Evolutionary conservation across 2,329 filamentous ascomycete species (phyloP).

Genomic region (Cladosporium sp.): DNA sequence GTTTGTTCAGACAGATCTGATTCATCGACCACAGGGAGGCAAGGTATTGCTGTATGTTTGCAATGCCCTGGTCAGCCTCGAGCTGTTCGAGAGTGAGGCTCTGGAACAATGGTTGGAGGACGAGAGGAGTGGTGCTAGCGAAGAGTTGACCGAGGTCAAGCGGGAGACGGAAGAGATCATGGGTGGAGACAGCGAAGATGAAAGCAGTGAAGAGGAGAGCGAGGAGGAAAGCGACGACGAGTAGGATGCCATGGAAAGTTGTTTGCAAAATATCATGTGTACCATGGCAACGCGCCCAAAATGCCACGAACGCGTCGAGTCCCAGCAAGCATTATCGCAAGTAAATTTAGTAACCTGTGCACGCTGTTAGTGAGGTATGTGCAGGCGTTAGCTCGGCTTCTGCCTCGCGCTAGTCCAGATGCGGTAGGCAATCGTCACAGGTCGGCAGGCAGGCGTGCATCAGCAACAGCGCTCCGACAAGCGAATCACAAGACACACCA

Average conservation of each 20-base stretch:
- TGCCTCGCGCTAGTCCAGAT: neutral
- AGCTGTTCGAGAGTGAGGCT: slow-evolving; percentile 84
- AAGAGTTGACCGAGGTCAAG: slow-evolving; percentile 66
- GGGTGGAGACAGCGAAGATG: slow-evolving; percentile 71
- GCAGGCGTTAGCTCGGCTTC: neutral
- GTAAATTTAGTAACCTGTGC: too few species aligned
- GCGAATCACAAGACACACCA: slow-evolving; percentile 3
- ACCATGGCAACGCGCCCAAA: neutral
- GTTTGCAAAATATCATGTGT: neutral
- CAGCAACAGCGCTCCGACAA: neutral
- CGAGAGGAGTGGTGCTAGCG: slow-evolving; percentile 61
- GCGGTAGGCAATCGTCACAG: neutral
- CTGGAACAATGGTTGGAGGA: slow-evolving; percentile 87
- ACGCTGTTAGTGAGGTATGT: neutral
- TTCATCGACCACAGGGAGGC: slow-evolving; percentile 60
- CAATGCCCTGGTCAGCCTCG: slow-evolving; percentile 79
- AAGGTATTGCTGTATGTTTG: slow-evolving; percentile 69
- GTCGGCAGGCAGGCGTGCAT: neutral
- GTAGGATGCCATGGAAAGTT: neutral
- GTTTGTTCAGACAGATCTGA: slow-evolving; percentile 74
- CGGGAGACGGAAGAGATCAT: slow-evolving; percentile 71
- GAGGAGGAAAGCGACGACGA: slow-evolving; percentile 40
- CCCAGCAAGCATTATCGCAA: too few species aligned
- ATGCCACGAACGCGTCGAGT: neutral
- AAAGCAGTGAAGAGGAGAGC: slow-evolving; percentile 55